Base-by-base conservation (phyloP, 306 rosid genomes). In the Medicago arabica region DNA sequence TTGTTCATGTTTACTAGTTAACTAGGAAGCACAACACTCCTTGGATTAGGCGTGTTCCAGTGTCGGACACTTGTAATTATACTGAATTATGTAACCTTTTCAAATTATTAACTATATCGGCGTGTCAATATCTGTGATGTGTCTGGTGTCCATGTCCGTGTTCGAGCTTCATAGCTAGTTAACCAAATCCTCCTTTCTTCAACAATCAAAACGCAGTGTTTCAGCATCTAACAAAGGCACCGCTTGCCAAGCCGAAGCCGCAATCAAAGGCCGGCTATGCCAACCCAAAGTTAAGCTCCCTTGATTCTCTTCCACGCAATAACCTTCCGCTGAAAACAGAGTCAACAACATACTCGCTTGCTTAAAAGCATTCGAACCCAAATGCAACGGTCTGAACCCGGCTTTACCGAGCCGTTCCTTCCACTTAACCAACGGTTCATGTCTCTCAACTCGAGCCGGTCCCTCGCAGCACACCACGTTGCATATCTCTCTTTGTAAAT, bases 221-320 rank as follows among this genome's bases (percentile, higher is more conserved):
- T 69, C 75, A 4, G 14, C 31, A 0, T 65, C 58, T n/a, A 1
- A 7, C 34, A 50, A 8, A 13, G 80, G 61, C 21, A 25, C 78
- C 18, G 87, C 87, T 76, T 90, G 91, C 97, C 97, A 92, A 60
- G 92, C 97, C 58, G 97, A 92, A 79, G 96, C 97, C 54, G 96
- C 86, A 34, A 92, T 88, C 18, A 92, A 88, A 14, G 97, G 89
- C 0, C 97, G 91, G 89, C 88, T 91, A 44, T 93, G 98, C 98
- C 98, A 93, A 17, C 98, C 98, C 34, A 93, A 84, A 12, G 93
- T 93, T 76, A 93, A 83, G 59, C 96, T 88, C 1, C 98, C 98
- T 44, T 88, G 88, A 16, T 81, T 91, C 83, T 93, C 98, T 64
- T 93, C 92, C 60, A 92, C 93, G 3, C 90, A 83, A 64, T 87